These are phyloP conservation scores for Arabidopsis hybrid DNA, from an alignment of 441 rosid genomes.

Conservation along the genomic window DNA sequence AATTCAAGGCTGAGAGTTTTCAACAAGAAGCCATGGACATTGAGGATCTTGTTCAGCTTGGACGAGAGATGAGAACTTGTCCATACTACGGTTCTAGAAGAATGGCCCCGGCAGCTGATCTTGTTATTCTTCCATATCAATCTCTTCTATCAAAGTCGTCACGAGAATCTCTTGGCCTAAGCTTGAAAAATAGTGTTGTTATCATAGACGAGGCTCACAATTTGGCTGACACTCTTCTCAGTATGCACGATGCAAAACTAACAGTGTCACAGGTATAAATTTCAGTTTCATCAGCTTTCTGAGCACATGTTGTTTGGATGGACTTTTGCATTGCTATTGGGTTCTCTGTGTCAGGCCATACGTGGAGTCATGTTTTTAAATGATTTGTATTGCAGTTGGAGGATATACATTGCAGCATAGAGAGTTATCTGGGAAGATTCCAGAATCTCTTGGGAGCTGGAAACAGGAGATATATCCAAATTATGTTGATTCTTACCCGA, in stretches of 20 bases:
- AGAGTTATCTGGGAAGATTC: slow-evolving; percentile 82
- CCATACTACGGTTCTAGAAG: slow-evolving; percentile 95
- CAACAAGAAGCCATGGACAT: slow-evolving; percentile 84
- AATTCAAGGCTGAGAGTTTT: slow-evolving; percentile 61
- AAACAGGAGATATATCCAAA: slow-evolving; percentile 95
- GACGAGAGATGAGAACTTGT: slow-evolving; percentile 75
- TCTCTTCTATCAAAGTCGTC: slow-evolving; percentile 95
- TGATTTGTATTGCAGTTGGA: slow-evolving; percentile 66
- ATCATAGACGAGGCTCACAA: slow-evolving; percentile 99
- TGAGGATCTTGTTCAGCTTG: slow-evolving; percentile 89
- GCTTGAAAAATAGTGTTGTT: slow-evolving; percentile 78
- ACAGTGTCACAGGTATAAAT: slow-evolving; percentile 70
- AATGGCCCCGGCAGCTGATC: slow-evolving; percentile 81
- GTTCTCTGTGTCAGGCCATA: too few species aligned
- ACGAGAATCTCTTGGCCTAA: slow-evolving; percentile 87
- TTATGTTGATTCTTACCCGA: slow-evolving; percentile 70
- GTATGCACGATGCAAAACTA: slow-evolving; percentile 88
- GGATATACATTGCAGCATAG: slow-evolving; percentile 67
- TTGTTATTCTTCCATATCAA: slow-evolving; percentile 94
- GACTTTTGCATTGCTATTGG: too few species aligned
- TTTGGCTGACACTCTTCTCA: slow-evolving; percentile 92
- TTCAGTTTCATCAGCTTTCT: slow-evolving; percentile 28
- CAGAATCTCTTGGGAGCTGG: slow-evolving; percentile 78
- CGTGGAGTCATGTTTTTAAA: neutral
- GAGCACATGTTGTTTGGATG: neutral